These are phyloP conservation scores for Sclerotinia nivalis DNA, from an alignment of 2,329 filamentous ascomycete species.

Conservation along the genomic window DNA sequence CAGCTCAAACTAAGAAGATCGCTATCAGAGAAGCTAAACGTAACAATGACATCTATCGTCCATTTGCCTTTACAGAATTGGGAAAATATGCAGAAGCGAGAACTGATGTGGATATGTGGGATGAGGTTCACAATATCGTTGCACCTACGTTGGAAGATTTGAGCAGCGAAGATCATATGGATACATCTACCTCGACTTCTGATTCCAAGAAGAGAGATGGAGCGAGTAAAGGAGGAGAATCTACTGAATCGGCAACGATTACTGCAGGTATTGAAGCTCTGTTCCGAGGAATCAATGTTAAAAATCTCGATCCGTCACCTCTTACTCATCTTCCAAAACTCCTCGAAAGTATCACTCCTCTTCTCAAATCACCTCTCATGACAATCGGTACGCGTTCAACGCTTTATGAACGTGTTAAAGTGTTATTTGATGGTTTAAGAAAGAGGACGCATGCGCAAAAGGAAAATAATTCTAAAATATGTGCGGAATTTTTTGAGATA, in stretches of 20 bases:
- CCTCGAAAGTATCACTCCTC: conserved; percentile 32
- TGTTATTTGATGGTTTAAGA: conserved; percentile 37
- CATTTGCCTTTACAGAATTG: conserved; percentile 70
- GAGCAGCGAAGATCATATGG: conserved; percentile 37
- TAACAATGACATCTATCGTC: conserved; percentile 82
- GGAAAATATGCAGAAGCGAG: conserved; percentile 71
- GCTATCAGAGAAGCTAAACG: conserved; percentile 84
- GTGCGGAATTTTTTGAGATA: conserved; percentile 33
- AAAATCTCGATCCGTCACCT: conserved; percentile 32
- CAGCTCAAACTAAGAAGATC: conserved; percentile 75
- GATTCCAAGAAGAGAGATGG: conserved; percentile 31
- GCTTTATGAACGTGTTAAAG: conserved; percentile 39
- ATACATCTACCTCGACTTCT: conserved; percentile 46
- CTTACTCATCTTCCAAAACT: conserved; percentile 36
- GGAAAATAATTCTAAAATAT: conserved; percentile 32
- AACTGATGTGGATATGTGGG: conserved; percentile 68
- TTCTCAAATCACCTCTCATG: conserved; percentile 36
- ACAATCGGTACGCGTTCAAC: conserved; percentile 37
- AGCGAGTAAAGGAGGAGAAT: conserved; percentile 31
- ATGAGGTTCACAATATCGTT: conserved; percentile 65
- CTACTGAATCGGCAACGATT: conserved; percentile 37
- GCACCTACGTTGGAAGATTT: conserved; percentile 61
- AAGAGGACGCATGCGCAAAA: conserved; percentile 32
- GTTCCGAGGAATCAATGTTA: conserved; percentile 40
- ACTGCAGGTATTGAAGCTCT: conserved; percentile 39